A percentile compares a stretch with the other conserved stretches of the same genome.
Evolutionary conservation across 257 asterid species (phyloP).

Genomic region (Scutellaria galericulata): DNA sequence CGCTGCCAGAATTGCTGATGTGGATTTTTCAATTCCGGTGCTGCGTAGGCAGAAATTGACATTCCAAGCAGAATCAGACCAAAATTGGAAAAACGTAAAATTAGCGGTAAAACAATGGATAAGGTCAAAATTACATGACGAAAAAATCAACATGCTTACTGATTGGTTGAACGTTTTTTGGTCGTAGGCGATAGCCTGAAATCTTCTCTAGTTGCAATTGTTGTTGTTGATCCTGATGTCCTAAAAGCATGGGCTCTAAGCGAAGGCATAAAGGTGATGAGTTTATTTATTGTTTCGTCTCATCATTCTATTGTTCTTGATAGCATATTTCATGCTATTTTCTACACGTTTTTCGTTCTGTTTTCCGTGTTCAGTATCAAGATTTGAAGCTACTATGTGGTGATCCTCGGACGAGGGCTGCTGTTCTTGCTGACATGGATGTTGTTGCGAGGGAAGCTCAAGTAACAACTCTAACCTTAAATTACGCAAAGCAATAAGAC

Average conservation of each 20-base stretch:
- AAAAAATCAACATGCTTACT: neutral
- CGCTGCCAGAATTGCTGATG: too few species aligned
- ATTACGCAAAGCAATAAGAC: neutral
- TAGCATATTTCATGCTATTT: neutral
- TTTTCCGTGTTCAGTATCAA: slow-evolving; percentile 46
- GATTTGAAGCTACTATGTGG: slow-evolving; percentile 54
- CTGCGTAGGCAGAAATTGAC: neutral
- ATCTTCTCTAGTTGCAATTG: slow-evolving; percentile 65
- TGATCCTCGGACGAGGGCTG: slow-evolving; percentile 60
- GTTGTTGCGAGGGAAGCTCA: slow-evolving; percentile 68
- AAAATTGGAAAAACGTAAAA: too few species aligned
- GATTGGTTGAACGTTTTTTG: neutral
- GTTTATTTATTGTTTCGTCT: slow-evolving; percentile 10
- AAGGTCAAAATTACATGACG: too few species aligned
- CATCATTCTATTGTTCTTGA: neutral
- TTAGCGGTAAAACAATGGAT: too few species aligned
- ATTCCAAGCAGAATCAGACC: neutral
- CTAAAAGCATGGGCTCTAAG: slow-evolving; percentile 66
- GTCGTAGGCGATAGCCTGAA: slow-evolving; percentile 70
- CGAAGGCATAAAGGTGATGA: slow-evolving; percentile 62
- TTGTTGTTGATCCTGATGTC: slow-evolving; percentile 64
- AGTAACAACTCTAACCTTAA: slow-evolving; percentile 41
- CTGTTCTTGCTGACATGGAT: slow-evolving; percentile 77
- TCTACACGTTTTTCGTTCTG: slow-evolving; percentile 1
- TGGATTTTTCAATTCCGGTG: too few species aligned